Percentiles rank a stretch among this genome's conserved stretches.
Conservation (phyloP, 1,139 yeast genomes). For the Pneumocystis carinii region DNA sequence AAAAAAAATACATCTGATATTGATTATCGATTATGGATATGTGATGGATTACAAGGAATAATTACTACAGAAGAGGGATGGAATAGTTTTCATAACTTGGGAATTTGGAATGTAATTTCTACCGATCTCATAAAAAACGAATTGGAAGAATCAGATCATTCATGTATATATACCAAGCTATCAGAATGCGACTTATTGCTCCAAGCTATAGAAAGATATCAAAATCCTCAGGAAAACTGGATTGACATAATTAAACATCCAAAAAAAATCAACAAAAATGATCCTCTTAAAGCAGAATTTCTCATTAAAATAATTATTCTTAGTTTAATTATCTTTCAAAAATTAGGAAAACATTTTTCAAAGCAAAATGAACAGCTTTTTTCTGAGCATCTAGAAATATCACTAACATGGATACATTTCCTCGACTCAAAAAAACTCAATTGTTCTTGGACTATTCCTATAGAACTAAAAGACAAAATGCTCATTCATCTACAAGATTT, state of each 20-base stretch:
- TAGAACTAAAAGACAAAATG: not conserved
- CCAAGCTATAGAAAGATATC: not conserved
- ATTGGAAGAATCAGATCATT: not conserved
- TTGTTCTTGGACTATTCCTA: not conserved
- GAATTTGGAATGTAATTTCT: constrained; percentile 3
- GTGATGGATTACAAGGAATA: constrained; percentile 3
- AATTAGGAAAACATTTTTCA: not conserved
- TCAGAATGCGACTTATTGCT: not conserved
- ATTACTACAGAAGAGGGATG: constrained; percentile 5
- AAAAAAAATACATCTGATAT: not conserved
- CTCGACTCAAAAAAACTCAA: not conserved
- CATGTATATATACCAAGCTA: not conserved
- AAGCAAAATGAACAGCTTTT: not conserved
- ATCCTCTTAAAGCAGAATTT: not conserved
- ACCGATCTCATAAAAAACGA: not conserved
- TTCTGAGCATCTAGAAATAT: not conserved
- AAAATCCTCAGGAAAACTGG: not conserved
- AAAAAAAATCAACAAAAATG: not conserved
- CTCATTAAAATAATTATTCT: not conserved
- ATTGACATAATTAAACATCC: not conserved
- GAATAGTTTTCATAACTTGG: not conserved
- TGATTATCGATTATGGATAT: constrained; percentile 6
- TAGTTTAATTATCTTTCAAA: not conserved
- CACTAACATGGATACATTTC: not conserved
- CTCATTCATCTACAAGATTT: not conserved